Evolutionary conservation across 495 filamentous ascomycete species (phyloP), one percentile per base, ranked within the genome.

Genomic region (Talaromyces thailandensis): DNA sequence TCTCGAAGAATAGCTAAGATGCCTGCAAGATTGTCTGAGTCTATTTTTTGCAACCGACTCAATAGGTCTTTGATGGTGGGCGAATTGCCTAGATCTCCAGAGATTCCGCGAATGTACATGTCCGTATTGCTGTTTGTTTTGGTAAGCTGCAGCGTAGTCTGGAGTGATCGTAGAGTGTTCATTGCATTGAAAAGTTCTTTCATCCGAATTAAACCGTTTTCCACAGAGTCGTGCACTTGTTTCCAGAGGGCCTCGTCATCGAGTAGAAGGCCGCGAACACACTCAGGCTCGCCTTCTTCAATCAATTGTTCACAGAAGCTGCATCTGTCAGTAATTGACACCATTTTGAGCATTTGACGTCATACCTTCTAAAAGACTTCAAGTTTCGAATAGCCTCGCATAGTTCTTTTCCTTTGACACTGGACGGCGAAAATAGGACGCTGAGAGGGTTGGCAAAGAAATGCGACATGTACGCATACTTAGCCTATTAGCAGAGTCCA

Each of bases 401-500:
- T 63, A 94, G 86, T 31, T 87, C 80, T 7, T 73, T 66, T 56
- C 84, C 75, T 48, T 23, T 37, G 4, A 23, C 48, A 35, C 14
- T 37, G 11, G 37, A 59, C 8, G 66, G 63, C 50, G 66, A 68
- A 6, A 82, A 77, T 37, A 96, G 76, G 18, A 91, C 74, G 50
- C 89, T 88, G n/a, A 96, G 75, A 0, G 90, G 84, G 70, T 98
- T 96, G 45, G 90, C 90, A 69, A 93, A 98, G 71, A 96, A 97
- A 71, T 96, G 91, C 29, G 88, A 91, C 93, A 98, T 97, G 66
- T 94, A 93, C 14, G 87, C 84, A 74, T 97, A 97, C 88, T 95
- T 12, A 57, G 56, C 9, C 21, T 24, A 70, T 63, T 70, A 65
- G 52, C 45, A 66, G 16, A 1, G 16, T 31, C 16, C 23, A 6